These are phyloP conservation scores for Malbranchea cinnamomea DNA, from an alignment of 2,329 filamentous ascomycete species.

Conservation along the genomic window DNA sequence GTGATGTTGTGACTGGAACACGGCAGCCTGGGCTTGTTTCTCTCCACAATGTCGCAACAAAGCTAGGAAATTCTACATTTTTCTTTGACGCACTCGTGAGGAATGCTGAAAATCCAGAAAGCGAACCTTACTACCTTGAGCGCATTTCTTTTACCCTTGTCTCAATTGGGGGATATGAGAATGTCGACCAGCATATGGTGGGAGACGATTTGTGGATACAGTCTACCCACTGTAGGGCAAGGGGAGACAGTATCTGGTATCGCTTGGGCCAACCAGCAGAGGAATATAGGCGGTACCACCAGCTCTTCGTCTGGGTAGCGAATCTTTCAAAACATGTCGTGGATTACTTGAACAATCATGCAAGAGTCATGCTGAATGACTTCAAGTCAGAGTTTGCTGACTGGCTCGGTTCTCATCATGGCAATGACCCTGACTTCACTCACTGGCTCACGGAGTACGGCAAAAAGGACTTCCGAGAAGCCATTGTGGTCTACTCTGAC, in stretches of 20 bases:
- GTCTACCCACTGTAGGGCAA: slow-evolving; percentile 26
- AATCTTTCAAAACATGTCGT: slow-evolving; percentile 57
- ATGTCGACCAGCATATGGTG: slow-evolving; percentile 31
- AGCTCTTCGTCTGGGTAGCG: slow-evolving; percentile 54
- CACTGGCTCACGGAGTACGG: slow-evolving; percentile 40
- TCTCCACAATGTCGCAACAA: slow-evolving; percentile 37
- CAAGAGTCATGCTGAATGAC: slow-evolving; percentile 35
- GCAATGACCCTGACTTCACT: slow-evolving; percentile 26
- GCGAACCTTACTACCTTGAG: slow-evolving; percentile 34
- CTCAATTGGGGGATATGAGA: slow-evolving; percentile 53
- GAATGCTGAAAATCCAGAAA: slow-evolving; percentile 18
- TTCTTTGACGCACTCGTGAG: slow-evolving; percentile 48
- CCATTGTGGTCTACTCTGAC: slow-evolving; percentile 42
- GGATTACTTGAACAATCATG: slow-evolving; percentile 39
- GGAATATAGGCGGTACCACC: slow-evolving; percentile 49
- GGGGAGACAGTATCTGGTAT: slow-evolving; percentile 44
- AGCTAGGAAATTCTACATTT: slow-evolving; percentile 24
- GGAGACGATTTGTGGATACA: slow-evolving; percentile 48
- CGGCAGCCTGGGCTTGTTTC: slow-evolving; percentile 38
- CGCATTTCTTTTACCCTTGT: slow-evolving; percentile 41
- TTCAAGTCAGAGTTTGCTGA: slow-evolving; percentile 43
- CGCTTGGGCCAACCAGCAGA: slow-evolving; percentile 38
- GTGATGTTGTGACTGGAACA: slow-evolving; percentile 15
- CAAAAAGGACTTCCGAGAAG: slow-evolving; percentile 46
- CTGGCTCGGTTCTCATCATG: slow-evolving; percentile 41